Conservation (phyloP, 2,329 filamentous ascomycete genomes). For the Colletotrichum siamense region DNA sequence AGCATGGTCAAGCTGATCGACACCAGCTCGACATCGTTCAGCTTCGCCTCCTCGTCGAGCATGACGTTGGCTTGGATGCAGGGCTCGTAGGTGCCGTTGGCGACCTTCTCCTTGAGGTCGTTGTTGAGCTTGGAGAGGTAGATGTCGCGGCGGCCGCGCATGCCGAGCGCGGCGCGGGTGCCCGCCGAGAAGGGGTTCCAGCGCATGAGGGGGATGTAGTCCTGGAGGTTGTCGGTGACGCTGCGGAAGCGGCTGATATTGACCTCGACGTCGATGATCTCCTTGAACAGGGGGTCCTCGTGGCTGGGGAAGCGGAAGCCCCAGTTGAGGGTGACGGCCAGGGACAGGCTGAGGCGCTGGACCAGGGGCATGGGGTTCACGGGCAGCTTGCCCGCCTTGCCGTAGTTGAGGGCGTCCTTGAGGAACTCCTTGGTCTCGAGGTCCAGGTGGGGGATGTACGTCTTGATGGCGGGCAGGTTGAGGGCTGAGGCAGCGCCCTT, state of each 20-base stretch:
- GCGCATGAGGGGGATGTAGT: conserved; percentile 27
- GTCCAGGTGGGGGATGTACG: conserved; percentile 59
- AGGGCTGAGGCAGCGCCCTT: conserved; percentile 72
- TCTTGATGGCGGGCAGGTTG: conserved; percentile 68
- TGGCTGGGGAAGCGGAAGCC: conserved; percentile 51
- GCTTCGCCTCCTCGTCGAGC: conserved; percentile 62
- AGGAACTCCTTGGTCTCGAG: conserved; percentile 64
- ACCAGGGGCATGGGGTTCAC: conserved; percentile 68
- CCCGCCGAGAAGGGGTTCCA: conserved; percentile 2
- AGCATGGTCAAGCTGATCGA: conserved; percentile 71
- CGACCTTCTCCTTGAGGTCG: conserved; percentile 24
- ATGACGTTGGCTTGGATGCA: conserved; percentile 72
- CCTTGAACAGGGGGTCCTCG: conserved; percentile 21
- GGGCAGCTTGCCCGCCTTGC: conserved; percentile 57
- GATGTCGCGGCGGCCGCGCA: conserved; percentile 23
- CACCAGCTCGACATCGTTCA: conserved; percentile 60
- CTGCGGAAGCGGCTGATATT: conserved; percentile 25
- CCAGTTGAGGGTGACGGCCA: conserved; percentile 69
- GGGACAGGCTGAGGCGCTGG: conserved; percentile 68
- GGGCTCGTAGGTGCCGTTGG: conserved; percentile 65
- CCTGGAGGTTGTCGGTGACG: conserved; percentile 26
- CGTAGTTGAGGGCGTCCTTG: conserved; percentile 64
- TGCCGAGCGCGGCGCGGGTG: conserved; percentile 17
- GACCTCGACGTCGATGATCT: conserved; percentile 27
- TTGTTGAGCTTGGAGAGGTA: conserved; percentile 25